These are phyloP conservation scores for Abrus precatorius DNA, from an alignment of 306 rosid genomes.

Conservation along the genomic window DNA sequence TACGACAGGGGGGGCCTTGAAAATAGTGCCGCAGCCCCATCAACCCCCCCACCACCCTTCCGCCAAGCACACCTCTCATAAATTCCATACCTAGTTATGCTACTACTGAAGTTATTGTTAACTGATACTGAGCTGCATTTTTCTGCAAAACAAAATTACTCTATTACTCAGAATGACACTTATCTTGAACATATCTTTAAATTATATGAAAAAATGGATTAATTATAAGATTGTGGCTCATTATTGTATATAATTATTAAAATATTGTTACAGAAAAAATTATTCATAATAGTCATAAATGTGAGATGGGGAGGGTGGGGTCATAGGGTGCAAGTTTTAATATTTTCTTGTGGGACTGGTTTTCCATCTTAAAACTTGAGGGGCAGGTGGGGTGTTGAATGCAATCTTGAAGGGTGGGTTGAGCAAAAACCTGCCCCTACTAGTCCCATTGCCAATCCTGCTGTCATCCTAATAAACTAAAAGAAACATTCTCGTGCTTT, in stretches of 20 bases:
- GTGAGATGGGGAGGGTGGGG: conserved; percentile 1
- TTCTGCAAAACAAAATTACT: neutral
- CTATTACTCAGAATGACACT: no score
- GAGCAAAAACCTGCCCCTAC: neutral
- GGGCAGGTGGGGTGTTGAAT: no score
- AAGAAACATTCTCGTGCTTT: conserved; percentile 15
- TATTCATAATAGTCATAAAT: neutral
- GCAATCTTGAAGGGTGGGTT: no score
- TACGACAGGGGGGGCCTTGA: neutral
- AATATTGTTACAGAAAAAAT: neutral
- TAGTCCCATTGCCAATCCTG: neutral
- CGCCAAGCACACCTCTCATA: neutral
- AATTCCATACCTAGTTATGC: neutral
- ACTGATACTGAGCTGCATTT: neutral
- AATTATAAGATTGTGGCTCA: no score
- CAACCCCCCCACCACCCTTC: neutral
- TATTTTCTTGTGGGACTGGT: neutral
- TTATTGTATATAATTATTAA: no score
- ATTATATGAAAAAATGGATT: no score
- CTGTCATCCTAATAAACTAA: neutral
- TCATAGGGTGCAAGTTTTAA: neutral
- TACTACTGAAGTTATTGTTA: neutral
- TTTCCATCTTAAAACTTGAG: neutral
- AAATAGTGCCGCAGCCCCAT: neutral
- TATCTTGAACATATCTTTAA: no score